phyloP scores from a whole-genome alignment of 2,329 filamentous ascomycete genomes.

The Xylaria sp. region DNA sequence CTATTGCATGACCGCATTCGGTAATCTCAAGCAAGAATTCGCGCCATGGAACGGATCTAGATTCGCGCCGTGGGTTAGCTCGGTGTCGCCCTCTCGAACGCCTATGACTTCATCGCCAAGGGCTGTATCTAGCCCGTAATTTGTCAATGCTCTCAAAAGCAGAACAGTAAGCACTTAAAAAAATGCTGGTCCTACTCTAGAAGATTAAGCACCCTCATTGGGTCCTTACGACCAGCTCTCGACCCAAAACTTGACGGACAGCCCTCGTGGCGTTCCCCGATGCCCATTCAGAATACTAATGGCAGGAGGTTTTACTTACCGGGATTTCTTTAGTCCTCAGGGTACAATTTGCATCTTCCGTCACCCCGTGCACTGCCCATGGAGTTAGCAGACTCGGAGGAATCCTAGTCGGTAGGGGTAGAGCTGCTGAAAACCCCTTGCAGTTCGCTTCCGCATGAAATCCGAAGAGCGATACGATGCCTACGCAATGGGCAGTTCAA shows the following conservation, averaged over 20 bases:
- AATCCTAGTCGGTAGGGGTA: not conserved
- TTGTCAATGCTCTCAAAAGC: constrained; percentile 28
- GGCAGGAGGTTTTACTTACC: constrained; percentile 1
- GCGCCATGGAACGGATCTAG: constrained; percentile 20
- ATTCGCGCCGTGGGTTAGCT: constrained; percentile 23
- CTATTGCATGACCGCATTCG: constrained; percentile 15
- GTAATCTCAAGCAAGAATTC: constrained; percentile 25
- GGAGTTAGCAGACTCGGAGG: constrained; percentile 14
- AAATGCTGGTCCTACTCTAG: not conserved
- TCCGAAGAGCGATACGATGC: constrained; percentile 32
- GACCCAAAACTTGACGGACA: no score
- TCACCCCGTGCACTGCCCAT: not conserved
- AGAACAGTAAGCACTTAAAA: constrained; percentile 32
- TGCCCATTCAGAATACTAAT: not conserved
- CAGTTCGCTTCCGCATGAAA: not conserved
- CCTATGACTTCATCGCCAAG: constrained; percentile 33
- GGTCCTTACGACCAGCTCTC: not conserved
- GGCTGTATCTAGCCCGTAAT: constrained; percentile 13
- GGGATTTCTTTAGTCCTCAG: constrained; percentile 14
- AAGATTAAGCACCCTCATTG: constrained; percentile 22
- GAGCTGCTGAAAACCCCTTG: constrained; percentile 18
- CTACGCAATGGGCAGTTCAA: not conserved
- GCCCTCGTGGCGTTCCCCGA: not conserved
- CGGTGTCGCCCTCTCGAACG: constrained; percentile 7
- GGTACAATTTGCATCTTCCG: not conserved